Percentiles rank a stretch among this genome's conserved stretches.
phyloP scores from a whole-genome alignment of 1,139 yeast genomes.

The Candida glucosophila region DNA sequence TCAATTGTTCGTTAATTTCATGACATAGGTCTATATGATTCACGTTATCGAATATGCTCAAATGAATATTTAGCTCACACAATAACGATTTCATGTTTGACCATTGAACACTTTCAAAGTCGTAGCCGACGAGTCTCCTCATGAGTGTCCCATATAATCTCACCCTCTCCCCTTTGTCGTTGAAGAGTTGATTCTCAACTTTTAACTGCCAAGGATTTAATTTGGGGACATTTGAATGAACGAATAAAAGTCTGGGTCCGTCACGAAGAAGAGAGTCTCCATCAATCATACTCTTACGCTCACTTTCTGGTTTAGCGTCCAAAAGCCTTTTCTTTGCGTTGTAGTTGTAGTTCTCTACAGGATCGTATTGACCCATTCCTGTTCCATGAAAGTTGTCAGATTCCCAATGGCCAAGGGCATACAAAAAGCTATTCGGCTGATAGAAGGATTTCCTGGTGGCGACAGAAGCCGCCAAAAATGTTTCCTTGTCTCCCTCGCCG shows the following conservation, averaged over 20 bases:
- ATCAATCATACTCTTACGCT: conserved; percentile 6
- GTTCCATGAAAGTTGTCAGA: conserved; percentile 42
- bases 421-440: conserved; percentile 54
- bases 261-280: conserved; percentile 12
- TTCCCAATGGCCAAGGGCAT: conserved; percentile 46
- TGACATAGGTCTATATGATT: conserved; percentile 35
- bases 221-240: conserved; percentile 62
- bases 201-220: conserved; percentile 49
- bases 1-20: conserved; percentile 40
- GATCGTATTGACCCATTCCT: conserved; percentile 71
- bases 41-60: conserved; percentile 39
- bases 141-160: conserved; percentile 49
- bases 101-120: conserved; percentile 58
- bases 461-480: conserved; percentile 72
- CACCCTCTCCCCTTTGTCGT: conserved; percentile 36
- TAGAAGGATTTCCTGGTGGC: conserved; percentile 53
- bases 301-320: conserved; percentile 6
- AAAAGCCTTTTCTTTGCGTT: conserved; percentile 4
- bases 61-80: conserved; percentile 43
- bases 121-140: conserved; percentile 43
- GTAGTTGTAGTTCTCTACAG: conserved; percentile 44
- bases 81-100: conserved; percentile 46
- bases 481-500: conserved; percentile 91
- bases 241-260: conserved; percentile 42
- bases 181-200: conserved; percentile 30